A percentile compares a stretch with the other conserved stretches of the same genome.
These are phyloP conservation scores for Emericellopsis atlantica DNA, from an alignment of 2,329 filamentous ascomycete species.

Conservation along the genomic window DNA sequence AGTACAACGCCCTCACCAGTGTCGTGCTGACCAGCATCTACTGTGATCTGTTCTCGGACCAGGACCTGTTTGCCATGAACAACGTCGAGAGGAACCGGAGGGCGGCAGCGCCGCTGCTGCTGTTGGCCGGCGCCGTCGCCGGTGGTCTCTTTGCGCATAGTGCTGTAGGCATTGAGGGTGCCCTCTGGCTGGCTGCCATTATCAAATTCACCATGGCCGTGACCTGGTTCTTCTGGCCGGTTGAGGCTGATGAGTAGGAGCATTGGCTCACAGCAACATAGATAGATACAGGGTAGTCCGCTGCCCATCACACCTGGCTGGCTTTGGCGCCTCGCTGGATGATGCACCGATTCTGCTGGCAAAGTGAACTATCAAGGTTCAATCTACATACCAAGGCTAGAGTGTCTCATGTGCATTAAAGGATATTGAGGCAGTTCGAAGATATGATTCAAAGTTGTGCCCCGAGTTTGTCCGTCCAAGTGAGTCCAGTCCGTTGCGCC, in stretches of 20 bases:
- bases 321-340: no score
- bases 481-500: no score
- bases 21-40: slow-evolving; percentile 75
- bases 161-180: slow-evolving; percentile 32
- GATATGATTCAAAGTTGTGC: no score
- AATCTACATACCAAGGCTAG: no score
- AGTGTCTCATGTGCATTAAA: no score
- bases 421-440: no score
- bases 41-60: slow-evolving; percentile 65
- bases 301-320: no score
- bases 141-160: slow-evolving; percentile 38
- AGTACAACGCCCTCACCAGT: slow-evolving; percentile 59
- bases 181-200: slow-evolving; percentile 45
- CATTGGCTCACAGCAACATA: background rate
- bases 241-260: slow-evolving; percentile 15
- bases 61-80: slow-evolving; percentile 26
- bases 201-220: slow-evolving; percentile 44
- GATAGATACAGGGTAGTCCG: no score
- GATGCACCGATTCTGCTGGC: no score
- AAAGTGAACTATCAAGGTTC: no score
- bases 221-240: slow-evolving; percentile 50
- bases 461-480: no score
- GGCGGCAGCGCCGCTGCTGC: slow-evolving; percentile 32
- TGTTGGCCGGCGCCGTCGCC: slow-evolving; percentile 34
- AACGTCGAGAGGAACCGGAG: slow-evolving; percentile 40